These are phyloP conservation scores for Naganishia friedmannii DNA, from an alignment of 768 basidiomycete species.

Conservation along the genomic window DNA sequence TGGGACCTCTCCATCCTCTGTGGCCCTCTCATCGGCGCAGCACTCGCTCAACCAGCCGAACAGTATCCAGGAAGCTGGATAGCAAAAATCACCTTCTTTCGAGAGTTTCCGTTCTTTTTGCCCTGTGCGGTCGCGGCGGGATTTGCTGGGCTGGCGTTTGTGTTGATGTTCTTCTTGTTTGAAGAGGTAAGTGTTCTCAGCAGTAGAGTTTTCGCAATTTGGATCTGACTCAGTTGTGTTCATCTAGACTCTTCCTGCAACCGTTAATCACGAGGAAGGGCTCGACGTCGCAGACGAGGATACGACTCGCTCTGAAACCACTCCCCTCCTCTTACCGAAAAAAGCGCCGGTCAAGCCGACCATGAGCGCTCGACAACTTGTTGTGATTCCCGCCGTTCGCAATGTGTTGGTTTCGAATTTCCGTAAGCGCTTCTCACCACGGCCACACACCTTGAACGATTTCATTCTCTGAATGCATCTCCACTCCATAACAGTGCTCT, in stretches of 20 bases:
- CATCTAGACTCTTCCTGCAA: not conserved
- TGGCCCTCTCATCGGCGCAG: constrained; percentile 33
- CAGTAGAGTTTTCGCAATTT: too few species aligned
- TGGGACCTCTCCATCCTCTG: constrained; percentile 36
- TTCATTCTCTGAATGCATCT: too few species aligned
- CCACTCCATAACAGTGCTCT: constrained; percentile 29
- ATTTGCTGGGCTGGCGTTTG: not conserved
- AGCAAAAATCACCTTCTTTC: constrained; percentile 15
- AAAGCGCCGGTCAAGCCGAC: not conserved
- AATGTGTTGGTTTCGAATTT: constrained; percentile 30
- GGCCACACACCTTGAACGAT: too few species aligned
- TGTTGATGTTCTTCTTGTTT: constrained; percentile 32
- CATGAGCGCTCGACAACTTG: constrained; percentile 13
- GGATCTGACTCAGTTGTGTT: not conserved
- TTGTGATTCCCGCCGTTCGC: constrained; percentile 24
- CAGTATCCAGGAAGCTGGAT: constrained; percentile 31
- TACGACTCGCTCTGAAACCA: not conserved
- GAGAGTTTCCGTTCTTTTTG: constrained; percentile 25
- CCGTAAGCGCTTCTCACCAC: too few species aligned
- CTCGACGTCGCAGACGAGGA: not conserved
- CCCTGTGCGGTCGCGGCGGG: constrained; percentile 19
- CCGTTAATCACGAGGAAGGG: not conserved
- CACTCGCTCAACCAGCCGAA: constrained; percentile 24
- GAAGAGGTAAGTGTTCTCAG: constrained; percentile 31
- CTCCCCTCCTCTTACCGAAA: not conserved